Evolutionary conservation across 176 grass and related monocot genomes (phyloP).

Genomic region (Rhipidocladum racemiflorum): DNA sequence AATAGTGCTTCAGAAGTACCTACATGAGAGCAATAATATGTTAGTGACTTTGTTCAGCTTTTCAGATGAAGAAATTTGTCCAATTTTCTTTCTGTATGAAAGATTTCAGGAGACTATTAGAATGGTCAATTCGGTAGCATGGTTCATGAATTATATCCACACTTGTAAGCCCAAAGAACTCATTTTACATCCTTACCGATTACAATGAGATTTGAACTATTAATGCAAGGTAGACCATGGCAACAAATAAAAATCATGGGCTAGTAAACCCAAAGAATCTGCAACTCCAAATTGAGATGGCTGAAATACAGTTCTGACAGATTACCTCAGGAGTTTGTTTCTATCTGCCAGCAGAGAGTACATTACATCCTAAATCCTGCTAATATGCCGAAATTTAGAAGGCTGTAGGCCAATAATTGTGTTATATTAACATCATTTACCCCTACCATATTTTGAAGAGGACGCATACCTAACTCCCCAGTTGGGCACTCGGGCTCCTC

Average conservation of each 20-base stretch:
- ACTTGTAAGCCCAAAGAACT: not conserved
- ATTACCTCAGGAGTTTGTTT: not conserved
- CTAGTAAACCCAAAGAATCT: not conserved
- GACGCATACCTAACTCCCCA: slow-evolving; percentile 24
- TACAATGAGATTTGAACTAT: not conserved
- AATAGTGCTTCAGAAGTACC: not conserved
- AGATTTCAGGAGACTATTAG: not conserved
- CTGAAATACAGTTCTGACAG: no score
- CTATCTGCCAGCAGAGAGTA: not conserved
- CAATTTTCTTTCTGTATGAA: not conserved
- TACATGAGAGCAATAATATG: not conserved
- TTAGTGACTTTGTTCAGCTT: slow-evolving; percentile 2
- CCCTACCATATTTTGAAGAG: slow-evolving; percentile 3
- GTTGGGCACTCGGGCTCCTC: not conserved
- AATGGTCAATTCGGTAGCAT: not conserved
- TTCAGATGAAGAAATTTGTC: not conserved
- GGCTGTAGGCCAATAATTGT: not conserved
- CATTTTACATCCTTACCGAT: not conserved
- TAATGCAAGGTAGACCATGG: not conserved
- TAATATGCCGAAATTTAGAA: not conserved
- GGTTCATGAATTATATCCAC: not conserved
- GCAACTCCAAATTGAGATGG: not conserved
- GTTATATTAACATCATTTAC: slow-evolving; percentile 8
- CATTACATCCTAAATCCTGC: not conserved
- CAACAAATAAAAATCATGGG: not conserved